A percentile compares a stretch with the other conserved stretches of the same genome.
These are phyloP conservation scores for Tylopilus sp. DNA, from an alignment of 768 basidiomycete genomes.

Conservation along the genomic window DNA sequence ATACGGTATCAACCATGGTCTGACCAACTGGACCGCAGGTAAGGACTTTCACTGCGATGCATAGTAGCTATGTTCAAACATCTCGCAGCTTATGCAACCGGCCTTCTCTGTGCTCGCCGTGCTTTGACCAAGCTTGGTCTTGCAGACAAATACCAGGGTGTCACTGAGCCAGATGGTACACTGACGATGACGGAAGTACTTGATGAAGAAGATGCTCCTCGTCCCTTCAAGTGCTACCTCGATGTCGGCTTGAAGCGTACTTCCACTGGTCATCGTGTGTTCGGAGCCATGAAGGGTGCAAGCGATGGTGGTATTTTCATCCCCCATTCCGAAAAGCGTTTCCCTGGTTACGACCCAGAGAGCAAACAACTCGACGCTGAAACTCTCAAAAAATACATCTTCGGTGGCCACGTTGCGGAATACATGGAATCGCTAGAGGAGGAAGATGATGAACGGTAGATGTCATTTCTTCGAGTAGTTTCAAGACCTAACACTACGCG, in stretches of 20 bases:
- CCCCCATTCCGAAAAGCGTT: slow-evolving; percentile 96
- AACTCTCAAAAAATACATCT: slow-evolving; percentile 96
- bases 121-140: slow-evolving; percentile 94
- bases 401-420: slow-evolving; percentile 95
- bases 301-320: slow-evolving; percentile 97
- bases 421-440: slow-evolving; percentile 99
- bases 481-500: slow-evolving; percentile 1
- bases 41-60: slow-evolving; percentile 15
- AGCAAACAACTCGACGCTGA: slow-evolving; percentile 91
- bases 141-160: slow-evolving; percentile 97
- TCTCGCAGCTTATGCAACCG: slow-evolving; percentile 86
- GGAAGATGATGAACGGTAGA: slow-evolving; percentile 95
- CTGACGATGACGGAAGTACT: slow-evolving; percentile 78
- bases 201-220: slow-evolving; percentile 89
- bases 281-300: slow-evolving; percentile 98
- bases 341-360: slow-evolving; percentile 97
- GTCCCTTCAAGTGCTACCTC: slow-evolving; percentile 99
- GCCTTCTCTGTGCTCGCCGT: slow-evolving; percentile 91
- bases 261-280: slow-evolving; percentile 94
- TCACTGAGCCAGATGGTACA: slow-evolving; percentile 86
- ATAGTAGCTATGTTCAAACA: background rate
- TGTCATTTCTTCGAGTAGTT: slow-evolving; percentile 4
- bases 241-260: slow-evolving; percentile 98
- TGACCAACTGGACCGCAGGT: slow-evolving; percentile 99
- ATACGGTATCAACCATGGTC: slow-evolving; percentile 97